Conservation (phyloP, 371 early-diverging fungal genomes). For the Syncephalastrum sp. region DNA sequence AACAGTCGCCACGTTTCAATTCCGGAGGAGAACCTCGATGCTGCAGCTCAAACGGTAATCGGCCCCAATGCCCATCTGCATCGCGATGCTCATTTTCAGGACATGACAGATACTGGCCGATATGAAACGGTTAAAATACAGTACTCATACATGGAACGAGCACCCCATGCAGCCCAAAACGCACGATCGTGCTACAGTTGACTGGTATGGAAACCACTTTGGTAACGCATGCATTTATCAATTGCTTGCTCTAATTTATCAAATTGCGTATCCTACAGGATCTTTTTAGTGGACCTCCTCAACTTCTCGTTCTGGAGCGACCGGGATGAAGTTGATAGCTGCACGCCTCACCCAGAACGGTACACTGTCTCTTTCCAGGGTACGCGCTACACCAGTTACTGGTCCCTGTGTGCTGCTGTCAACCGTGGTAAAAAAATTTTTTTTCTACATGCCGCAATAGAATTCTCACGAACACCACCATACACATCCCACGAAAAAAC, state of each 20-base stretch:
- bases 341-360: conserved; percentile 48
- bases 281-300: conserved; percentile 80
- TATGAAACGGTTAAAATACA: conserved; percentile 65
- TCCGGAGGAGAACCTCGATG: conserved; percentile 51
- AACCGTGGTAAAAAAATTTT: conserved; percentile 55
- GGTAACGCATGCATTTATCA: neutral
- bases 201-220: conserved; percentile 51
- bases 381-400: conserved; percentile 77
- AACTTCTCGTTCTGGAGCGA: conserved; percentile 94
- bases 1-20: conserved; percentile 66
- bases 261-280: conserved; percentile 53
- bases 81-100: neutral
- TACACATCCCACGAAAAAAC: too few species aligned
- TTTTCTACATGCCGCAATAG: too few species aligned
- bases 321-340: conserved; percentile 48
- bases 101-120: conserved; percentile 52
- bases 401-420: conserved; percentile 82
- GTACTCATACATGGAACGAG: conserved; percentile 71
- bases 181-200: conserved; percentile 56
- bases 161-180: conserved; percentile 72
- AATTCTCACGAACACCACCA: too few species aligned
- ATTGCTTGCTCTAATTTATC: conserved; percentile 18
- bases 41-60: conserved; percentile 55
- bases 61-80: neutral
- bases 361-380: conserved; percentile 68